Conservation (phyloP, 306 rosid species). For the Corylus avellana region DNA sequence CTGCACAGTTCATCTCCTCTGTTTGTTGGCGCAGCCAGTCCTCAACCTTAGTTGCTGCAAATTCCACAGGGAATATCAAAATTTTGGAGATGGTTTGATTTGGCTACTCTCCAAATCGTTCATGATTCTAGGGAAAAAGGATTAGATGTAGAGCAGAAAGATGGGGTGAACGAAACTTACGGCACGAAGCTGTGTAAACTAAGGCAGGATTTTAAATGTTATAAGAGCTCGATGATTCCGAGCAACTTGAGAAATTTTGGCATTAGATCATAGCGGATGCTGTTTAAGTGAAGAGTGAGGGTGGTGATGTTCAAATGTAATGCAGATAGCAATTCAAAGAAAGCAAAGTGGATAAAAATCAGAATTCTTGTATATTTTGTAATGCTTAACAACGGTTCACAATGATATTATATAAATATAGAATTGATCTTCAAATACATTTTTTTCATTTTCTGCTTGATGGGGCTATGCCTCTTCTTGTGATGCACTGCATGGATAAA, state of each 20-base stretch:
- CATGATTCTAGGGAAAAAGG: slow-evolving; percentile 23
- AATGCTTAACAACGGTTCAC: slow-evolving; percentile 25
- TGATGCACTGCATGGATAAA: too few species aligned
- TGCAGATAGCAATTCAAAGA: slow-evolving; percentile 45
- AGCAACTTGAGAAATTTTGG: slow-evolving; percentile 62
- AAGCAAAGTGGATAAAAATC: slow-evolving; percentile 29
- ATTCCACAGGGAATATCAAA: slow-evolving; percentile 90
- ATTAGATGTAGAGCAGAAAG: slow-evolving; percentile 15
- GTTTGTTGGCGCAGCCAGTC: slow-evolving; percentile 96
- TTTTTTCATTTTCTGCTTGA: not conserved
- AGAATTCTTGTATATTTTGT: slow-evolving; percentile 43
- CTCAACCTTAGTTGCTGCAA: slow-evolving; percentile 80
- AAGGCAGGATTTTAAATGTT: slow-evolving; percentile 27
- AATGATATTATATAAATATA: slow-evolving; percentile 31
- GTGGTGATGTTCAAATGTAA: slow-evolving; percentile 30
- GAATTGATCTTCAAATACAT: not conserved
- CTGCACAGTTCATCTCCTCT: slow-evolving; percentile 80
- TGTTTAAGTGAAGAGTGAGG: slow-evolving; percentile 51
- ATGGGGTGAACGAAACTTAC: slow-evolving; percentile 34
- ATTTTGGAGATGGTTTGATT: slow-evolving; percentile 87
- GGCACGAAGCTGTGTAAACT: slow-evolving; percentile 31
- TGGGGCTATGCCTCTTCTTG: not conserved
- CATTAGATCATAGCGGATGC: slow-evolving; percentile 60
- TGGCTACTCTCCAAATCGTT: slow-evolving; percentile 15
- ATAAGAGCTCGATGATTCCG: slow-evolving; percentile 41